Evolutionary conservation across 140 eudicot genomes (phyloP).

Genomic region (Flaveria floridana): DNA sequence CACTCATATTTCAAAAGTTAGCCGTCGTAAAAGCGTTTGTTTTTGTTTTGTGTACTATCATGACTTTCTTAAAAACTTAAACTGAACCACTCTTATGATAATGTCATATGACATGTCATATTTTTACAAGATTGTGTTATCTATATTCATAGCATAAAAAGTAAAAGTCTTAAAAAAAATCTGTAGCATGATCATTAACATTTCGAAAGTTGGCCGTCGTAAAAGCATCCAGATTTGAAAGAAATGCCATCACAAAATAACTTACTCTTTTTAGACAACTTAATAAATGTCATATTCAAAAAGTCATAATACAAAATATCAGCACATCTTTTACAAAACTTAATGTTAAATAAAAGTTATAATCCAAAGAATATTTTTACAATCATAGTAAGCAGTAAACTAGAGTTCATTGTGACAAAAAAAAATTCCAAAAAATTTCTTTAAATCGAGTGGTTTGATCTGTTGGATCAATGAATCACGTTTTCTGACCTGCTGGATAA

Average conservation of each 20-base stretch:
- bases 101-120: background rate
- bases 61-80: background rate
- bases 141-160: background rate
- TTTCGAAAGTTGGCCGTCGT: background rate
- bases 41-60: background rate
- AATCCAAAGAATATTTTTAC: background rate
- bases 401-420: background rate
- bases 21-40: background rate
- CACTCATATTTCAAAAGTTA: background rate
- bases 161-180: background rate
- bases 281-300: background rate
- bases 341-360: background rate
- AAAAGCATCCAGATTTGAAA: background rate
- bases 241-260: background rate
- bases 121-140: background rate
- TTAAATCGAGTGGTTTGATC: background rate
- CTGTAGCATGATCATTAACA: background rate
- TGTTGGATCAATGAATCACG: background rate
- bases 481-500: background rate
- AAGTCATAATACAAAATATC: background rate
- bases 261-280: background rate
- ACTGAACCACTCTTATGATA: background rate
- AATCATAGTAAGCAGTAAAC: background rate
- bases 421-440: background rate
- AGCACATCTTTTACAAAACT: background rate